These are phyloP conservation scores for Nidula niveotomentosa DNA, from an alignment of 1,284 basidiomycete genomes.

Conservation along the genomic window DNA sequence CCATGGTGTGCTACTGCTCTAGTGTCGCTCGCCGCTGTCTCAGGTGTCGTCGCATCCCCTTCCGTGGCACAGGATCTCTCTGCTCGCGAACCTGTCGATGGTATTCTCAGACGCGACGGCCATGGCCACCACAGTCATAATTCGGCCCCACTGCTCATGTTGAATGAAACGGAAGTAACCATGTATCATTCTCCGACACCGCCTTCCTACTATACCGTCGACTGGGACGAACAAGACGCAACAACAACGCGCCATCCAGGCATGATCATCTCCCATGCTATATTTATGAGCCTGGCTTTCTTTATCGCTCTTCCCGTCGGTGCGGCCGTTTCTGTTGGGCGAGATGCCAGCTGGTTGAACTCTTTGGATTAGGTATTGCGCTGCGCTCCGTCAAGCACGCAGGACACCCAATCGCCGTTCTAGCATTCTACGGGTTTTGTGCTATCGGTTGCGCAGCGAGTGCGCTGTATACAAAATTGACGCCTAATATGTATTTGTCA, in stretches of 20 bases:
- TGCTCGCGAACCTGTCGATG: not conserved
- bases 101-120: conserved; percentile 19
- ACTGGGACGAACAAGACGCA: conserved; percentile 55
- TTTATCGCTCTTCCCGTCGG: conserved; percentile 76
- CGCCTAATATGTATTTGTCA: conserved; percentile 71
- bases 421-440: conserved; percentile 56
- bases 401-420: conserved; percentile 51
- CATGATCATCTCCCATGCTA: conserved; percentile 65
- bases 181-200: conserved; percentile 66
- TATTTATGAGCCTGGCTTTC: conserved; percentile 74
- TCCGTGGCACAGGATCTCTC: not conserved
- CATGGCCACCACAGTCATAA: conserved; percentile 48
- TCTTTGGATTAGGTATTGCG: conserved; percentile 56
- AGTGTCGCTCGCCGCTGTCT: conserved; percentile 3
- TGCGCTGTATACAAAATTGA: conserved; percentile 69
- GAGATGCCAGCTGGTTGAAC: conserved; percentile 1
- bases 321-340: conserved; percentile 31
- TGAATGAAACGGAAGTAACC: conserved; percentile 75
- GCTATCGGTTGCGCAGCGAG: conserved; percentile 63
- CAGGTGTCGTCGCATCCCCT: not conserved
- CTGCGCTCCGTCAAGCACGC: conserved; percentile 72
- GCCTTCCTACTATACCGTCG: conserved; percentile 78
- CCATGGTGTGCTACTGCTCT: conserved; percentile 20
- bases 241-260: conserved; percentile 51
- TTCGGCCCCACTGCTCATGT: conserved; percentile 48